These are phyloP conservation scores for Penicillium longicatenatum DNA, from an alignment of 495 filamentous ascomycete genomes.

Conservation along the genomic window DNA sequence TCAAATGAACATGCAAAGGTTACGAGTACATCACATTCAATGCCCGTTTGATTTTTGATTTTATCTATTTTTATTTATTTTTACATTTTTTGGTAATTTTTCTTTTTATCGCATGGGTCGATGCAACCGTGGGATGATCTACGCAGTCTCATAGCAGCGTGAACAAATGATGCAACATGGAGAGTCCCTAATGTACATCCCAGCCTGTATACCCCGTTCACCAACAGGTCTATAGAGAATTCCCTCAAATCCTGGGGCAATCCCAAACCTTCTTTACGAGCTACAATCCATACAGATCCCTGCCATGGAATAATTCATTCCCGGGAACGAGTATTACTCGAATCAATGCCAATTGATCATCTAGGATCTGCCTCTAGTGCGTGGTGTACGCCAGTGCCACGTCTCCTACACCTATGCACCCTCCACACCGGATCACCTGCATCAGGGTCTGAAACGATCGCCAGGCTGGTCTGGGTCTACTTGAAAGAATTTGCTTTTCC, in stretches of 20 bases:
- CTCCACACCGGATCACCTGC: constrained; percentile 1
- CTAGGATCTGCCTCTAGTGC: constrained; percentile 31
- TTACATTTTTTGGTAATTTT: background rate
- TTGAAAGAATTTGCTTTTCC: background rate
- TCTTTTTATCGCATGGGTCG: background rate
- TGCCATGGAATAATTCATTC: constrained; percentile 21
- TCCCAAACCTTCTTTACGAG: background rate
- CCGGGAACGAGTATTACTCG: constrained; percentile 9
- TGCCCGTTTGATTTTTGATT: too few species aligned
- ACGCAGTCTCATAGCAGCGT: background rate
- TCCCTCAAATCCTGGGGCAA: background rate
- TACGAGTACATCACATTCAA: background rate
- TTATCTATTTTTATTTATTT: background rate
- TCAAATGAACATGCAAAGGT: background rate
- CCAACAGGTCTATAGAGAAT: background rate
- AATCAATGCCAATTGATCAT: constrained; percentile 22
- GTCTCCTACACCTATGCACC: background rate
- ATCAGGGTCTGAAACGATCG: constrained; percentile 20
- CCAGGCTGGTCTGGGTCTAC: background rate
- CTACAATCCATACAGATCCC: background rate
- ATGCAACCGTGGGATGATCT: constrained; percentile 33
- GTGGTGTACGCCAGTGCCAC: background rate
- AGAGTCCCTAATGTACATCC: background rate
- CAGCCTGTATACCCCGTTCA: background rate
- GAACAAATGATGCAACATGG: background rate